Conservation (phyloP, 805 yeast genomes). For the Suhomyces xylopsoci region DNA sequence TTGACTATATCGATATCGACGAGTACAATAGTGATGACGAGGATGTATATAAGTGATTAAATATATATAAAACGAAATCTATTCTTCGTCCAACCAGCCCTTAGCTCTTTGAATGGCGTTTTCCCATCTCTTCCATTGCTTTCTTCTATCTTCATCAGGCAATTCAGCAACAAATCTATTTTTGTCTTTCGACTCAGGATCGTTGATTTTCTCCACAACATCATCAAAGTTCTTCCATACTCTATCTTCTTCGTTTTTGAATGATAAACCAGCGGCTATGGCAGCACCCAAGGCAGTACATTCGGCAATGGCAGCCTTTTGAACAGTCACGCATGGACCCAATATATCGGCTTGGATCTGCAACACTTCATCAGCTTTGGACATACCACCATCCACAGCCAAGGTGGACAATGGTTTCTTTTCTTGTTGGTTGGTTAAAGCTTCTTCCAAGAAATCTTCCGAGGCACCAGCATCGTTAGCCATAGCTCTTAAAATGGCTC, state of each 20-base stretch:
- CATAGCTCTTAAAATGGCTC: conserved; percentile 90
- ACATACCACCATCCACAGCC: conserved; percentile 95
- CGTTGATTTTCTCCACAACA: conserved; percentile 44
- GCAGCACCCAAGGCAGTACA: conserved; percentile 97
- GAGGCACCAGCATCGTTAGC: conserved; percentile 72
- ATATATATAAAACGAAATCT: background rate
- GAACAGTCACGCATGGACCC: conserved; percentile 81
- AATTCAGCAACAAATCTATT: conserved; percentile 41
- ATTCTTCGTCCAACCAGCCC: conserved; percentile 65
- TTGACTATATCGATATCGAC: conserved; percentile 17
- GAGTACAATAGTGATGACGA: conserved; percentile 23
- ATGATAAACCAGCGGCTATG: conserved; percentile 82
- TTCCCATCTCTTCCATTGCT: conserved; percentile 76
- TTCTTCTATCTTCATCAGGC: conserved; percentile 56
- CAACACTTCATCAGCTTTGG: conserved; percentile 85
- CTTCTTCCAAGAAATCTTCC: conserved; percentile 56
- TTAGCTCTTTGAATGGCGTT: conserved; percentile 75
- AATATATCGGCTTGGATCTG: conserved; percentile 90
- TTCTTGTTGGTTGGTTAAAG: conserved; percentile 43
- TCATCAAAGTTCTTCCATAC: conserved; percentile 78
- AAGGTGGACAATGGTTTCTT: conserved; percentile 47
- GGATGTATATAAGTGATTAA: background rate
- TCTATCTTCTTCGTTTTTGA: conserved; percentile 47
- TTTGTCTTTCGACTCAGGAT: conserved; percentile 23
- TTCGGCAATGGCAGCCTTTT: conserved; percentile 78